A percentile compares a stretch with the other conserved stretches of the same genome.
Evolutionary conservation across 257 asterid species (phyloP).

Genomic region (Ligustrum vulgare): DNA sequence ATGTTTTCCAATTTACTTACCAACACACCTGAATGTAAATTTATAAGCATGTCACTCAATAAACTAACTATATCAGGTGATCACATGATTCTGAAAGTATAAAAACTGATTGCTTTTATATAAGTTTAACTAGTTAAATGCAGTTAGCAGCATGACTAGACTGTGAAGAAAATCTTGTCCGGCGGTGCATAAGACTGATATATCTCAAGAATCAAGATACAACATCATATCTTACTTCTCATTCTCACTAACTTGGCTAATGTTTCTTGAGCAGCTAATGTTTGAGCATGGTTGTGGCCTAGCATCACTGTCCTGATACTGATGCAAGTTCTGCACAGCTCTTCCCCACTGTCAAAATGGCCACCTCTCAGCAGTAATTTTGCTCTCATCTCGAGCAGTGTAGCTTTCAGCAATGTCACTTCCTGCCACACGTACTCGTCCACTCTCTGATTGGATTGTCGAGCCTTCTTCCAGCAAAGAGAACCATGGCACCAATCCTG

Average conservation of each 20-base stretch:
- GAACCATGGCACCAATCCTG: constrained; percentile 86
- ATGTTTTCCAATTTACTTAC: too few relatives aligned
- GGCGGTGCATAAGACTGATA: not conserved
- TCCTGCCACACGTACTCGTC: constrained; percentile 73
- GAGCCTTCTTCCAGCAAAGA: constrained; percentile 72
- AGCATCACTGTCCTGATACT: constrained; percentile 87
- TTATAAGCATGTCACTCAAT: too few relatives aligned
- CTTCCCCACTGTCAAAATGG: constrained; percentile 72
- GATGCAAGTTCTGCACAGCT: constrained; percentile 71
- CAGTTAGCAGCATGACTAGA: not conserved
- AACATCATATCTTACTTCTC: constrained; percentile 71
- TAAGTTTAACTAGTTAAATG: not conserved
- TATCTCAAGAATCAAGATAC: not conserved
- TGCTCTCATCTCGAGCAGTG: constrained; percentile 65
- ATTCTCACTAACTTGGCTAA: constrained; percentile 77
- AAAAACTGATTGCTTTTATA: too few relatives aligned
- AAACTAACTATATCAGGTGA: too few relatives aligned
- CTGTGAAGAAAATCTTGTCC: not conserved
- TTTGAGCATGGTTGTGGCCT: constrained; percentile 75
- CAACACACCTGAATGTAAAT: too few relatives aligned
- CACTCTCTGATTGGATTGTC: constrained; percentile 57
- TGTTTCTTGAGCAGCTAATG: constrained; percentile 88
- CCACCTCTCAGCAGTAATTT: constrained; percentile 76
- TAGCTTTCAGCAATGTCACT: constrained; percentile 71
- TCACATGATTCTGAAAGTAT: too few relatives aligned